Evolutionary conservation across 108 stramenopile species (phyloP), one percentile per base, ranked within the genome.

Genomic region (Cylindrotheca fusiformis): DNA sequence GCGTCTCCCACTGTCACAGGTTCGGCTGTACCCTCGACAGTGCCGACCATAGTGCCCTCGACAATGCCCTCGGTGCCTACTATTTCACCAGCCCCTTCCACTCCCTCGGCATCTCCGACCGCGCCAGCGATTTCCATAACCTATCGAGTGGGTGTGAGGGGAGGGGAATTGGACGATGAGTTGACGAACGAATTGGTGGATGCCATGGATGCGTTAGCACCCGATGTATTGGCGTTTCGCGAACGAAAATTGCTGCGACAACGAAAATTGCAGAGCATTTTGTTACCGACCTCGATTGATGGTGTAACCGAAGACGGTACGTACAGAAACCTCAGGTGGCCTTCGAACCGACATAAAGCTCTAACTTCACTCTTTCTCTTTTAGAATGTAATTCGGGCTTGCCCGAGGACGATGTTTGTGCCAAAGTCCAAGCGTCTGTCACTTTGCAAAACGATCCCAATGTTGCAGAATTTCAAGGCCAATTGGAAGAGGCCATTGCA

Each of bases 171-270:
- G 25, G 5, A 27, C 0, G 52, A 25, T 3, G 48, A 29, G 18
- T 65, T 60, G 8, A 27, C 44, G 1, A 26, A 17, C 10, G 66
- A 67, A 24, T 63, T 77, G 66, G 14, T 32, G 6, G 48, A 22
- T 2, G 75, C 75, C 63, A 76, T 76, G 75, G 57, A 70, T 48
- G 1, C 24, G 0, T 41, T 76, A 36, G 75, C 69, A n/a, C 19
- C 49, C 19, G 21, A 55, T 8, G 52, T 76, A 2, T 21, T 63
- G 46, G 29, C 32, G 17, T 2, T 17, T 32, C 55, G 31, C 3
- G 0, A 31, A 3, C 48, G 49, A 22, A 25, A 20, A 21, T 49
- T 8, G 8, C 25, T 20, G 12, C 32, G 14, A 17, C 45, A 25
- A 48, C 45, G 32, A 20, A 17, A 28, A 1, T 55, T 72, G 47